Evolutionary conservation across 257 asterid genomes (phyloP).

Genomic region (Nicotiana knightiana): DNA sequence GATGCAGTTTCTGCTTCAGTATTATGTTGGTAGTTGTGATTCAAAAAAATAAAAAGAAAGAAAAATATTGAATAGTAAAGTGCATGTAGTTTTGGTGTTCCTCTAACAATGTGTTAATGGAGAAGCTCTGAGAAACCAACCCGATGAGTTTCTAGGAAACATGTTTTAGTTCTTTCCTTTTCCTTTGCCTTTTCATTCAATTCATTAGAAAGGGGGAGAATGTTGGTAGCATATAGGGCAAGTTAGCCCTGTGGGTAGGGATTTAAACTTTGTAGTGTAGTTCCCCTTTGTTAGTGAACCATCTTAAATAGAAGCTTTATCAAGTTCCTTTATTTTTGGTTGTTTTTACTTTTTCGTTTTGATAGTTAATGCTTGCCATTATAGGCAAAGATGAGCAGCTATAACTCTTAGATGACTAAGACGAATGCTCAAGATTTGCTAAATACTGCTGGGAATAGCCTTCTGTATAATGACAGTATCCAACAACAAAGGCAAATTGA

Average conservation of each 20-base stretch:
- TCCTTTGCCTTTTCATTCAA: not conserved
- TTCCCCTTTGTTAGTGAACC: not conserved
- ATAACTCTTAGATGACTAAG: not conserved
- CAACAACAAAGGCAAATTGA: not conserved
- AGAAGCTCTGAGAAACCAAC: not conserved
- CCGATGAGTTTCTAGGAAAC: not conserved
- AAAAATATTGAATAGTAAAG: not conserved
- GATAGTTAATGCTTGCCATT: not conserved
- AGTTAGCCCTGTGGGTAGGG: not conserved
- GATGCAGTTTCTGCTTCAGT: not conserved
- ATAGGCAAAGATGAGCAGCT: not conserved
- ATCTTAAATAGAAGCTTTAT: not conserved
- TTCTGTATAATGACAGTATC: not conserved
- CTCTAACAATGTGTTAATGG: not conserved
- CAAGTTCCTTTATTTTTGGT: not conserved
- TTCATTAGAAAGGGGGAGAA: not conserved
- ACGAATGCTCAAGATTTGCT: not conserved
- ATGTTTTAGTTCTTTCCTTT: not conserved
- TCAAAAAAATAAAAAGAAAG: not conserved
- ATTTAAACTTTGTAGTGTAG: not conserved
- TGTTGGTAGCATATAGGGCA: not conserved
- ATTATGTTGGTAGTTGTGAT: not conserved
- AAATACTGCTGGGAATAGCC: not conserved
- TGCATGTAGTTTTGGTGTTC: not conserved
- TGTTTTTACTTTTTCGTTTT: not conserved